Evolutionary conservation across 495 filamentous ascomycete species (phyloP).

Genomic region (Neurospora sp.): DNA sequence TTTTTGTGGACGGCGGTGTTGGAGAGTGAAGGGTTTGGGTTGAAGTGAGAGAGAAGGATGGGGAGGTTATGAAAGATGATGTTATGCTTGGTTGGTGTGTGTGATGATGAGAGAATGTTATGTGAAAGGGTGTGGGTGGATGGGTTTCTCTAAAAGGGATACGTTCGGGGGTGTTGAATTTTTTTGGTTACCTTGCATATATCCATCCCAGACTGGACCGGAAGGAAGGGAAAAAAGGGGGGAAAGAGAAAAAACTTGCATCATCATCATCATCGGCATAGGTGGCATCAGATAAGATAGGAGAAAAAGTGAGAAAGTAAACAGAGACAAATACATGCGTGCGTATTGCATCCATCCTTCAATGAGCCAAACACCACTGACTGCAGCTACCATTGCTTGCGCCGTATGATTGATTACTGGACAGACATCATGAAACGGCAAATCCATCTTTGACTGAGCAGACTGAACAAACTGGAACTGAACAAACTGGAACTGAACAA

Average conservation of each 20-base stretch:
- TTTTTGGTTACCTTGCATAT: neutral
- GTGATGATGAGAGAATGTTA: neutral
- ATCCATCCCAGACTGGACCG: neutral
- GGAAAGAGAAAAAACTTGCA: neutral
- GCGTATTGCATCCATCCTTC: neutral
- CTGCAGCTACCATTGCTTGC: neutral
- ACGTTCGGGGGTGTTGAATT: no score
- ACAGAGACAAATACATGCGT: neutral
- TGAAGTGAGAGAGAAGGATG: constrained; percentile 47
- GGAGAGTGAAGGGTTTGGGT: constrained; percentile 89
- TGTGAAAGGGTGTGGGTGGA: neutral
- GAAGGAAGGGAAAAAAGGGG: neutral
- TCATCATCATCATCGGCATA: neutral
- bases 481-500: no score
- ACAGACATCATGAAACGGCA: no score
- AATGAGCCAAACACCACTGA: neutral
- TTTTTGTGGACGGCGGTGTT: constrained; percentile 78
- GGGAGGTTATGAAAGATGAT: neutral
- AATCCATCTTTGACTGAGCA: no score
- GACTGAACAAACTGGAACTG: no score
- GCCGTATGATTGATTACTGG: no score
- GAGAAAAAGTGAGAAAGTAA: neutral
- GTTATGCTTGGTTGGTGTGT: neutral
- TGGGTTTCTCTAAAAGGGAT: neutral
- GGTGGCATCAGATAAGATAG: neutral